Percentiles rank a stretch among this genome's conserved stretches.
phyloP scores from a whole-genome alignment of 352 stramenopile genomes.

The Phytophthora tentaculata region DNA sequence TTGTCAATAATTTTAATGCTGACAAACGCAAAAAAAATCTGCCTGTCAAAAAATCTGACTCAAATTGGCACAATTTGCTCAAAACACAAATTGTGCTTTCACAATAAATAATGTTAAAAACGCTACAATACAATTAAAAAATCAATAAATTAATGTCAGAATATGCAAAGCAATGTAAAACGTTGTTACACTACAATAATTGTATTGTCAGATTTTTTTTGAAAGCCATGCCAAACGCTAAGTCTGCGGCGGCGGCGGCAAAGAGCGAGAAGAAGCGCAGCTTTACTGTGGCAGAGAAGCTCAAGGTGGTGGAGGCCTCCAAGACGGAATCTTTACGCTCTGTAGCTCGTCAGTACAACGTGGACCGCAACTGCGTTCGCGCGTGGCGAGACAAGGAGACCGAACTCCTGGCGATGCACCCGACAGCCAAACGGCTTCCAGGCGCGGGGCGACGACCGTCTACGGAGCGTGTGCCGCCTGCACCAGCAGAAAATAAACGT shows the following conservation, averaged over 20 bases:
- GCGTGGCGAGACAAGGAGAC: constrained; percentile 70
- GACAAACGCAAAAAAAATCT: too few relatives aligned
- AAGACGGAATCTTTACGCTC: constrained; percentile 62
- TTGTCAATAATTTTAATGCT: too few relatives aligned
- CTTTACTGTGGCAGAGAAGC: constrained; percentile 79
- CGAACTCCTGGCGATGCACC: constrained; percentile 59
- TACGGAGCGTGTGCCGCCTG: too few relatives aligned
- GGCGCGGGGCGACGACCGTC: constrained; percentile 55
- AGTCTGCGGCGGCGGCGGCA: background rate
- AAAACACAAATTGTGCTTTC: too few relatives aligned
- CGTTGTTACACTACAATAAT: too few relatives aligned
- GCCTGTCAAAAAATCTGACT: too few relatives aligned
- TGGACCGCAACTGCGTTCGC: constrained; percentile 78
- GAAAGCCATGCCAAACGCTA: constrained; percentile 19
- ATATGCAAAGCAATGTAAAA: too few relatives aligned
- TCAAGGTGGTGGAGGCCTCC: constrained; percentile 62
- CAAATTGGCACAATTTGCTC: too few relatives aligned
- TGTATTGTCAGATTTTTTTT: background rate
- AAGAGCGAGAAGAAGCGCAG: constrained; percentile 73
- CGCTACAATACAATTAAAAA: too few relatives aligned
- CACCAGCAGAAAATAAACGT: constrained; percentile 8
- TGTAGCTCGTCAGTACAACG: constrained; percentile 66
- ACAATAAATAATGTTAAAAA: too few relatives aligned
- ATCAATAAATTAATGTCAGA: too few relatives aligned
- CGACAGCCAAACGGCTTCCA: constrained; percentile 61